A percentile compares a stretch with the other conserved stretches of the same genome.
Evolutionary conservation across 805 yeast genomes (phyloP).

Genomic region (Ogataea methanolica): DNA sequence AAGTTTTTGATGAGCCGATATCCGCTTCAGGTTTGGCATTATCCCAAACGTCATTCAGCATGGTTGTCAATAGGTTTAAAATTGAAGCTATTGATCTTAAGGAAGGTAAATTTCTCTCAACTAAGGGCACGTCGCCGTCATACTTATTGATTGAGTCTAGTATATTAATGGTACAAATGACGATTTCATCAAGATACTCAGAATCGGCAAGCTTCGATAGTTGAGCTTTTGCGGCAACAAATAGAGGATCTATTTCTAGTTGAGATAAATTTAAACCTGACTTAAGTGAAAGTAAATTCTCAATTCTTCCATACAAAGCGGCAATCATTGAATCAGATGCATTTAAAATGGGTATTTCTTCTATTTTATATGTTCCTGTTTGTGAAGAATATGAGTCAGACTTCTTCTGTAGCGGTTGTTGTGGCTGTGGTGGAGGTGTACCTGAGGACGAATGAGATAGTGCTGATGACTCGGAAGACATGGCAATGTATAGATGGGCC

Average conservation of each 20-base stretch:
- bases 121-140: constrained; percentile 15
- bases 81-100: constrained; percentile 34
- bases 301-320: constrained; percentile 32
- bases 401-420: background rate
- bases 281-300: constrained; percentile 31
- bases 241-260: constrained; percentile 33
- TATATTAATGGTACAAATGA: constrained; percentile 22
- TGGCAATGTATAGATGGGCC: background rate
- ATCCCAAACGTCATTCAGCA: constrained; percentile 20
- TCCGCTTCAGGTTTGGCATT: background rate
- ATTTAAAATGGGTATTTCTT: constrained; percentile 1
- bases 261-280: constrained; percentile 32
- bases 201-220: constrained; percentile 29
- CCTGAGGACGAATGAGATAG: background rate
- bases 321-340: constrained; percentile 27
- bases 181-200: constrained; percentile 26
- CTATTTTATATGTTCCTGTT: background rate
- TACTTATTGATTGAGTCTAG: constrained; percentile 26
- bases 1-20: background rate
- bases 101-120: constrained; percentile 24
- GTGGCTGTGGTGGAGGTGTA: background rate
- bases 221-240: constrained; percentile 30
- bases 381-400: background rate
- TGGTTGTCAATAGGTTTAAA: constrained; percentile 35
- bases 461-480: background rate